Evolutionary conservation across 2,329 filamentous ascomycete species (phyloP).

Genomic region (Neofusicoccum sp.): DNA sequence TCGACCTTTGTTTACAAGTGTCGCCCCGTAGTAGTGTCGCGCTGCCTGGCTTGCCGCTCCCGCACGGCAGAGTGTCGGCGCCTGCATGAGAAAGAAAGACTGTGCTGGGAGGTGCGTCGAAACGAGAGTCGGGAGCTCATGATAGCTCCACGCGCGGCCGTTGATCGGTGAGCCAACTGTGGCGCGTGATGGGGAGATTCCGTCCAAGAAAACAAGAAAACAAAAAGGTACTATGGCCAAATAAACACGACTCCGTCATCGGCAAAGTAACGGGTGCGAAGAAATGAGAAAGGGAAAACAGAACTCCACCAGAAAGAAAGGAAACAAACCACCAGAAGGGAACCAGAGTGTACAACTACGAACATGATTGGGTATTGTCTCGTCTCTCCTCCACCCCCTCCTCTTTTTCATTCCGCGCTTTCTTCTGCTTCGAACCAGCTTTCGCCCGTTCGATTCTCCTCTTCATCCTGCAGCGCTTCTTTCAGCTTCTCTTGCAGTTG

Average conservation of each 20-base stretch:
- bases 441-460: conserved; percentile 16
- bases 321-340: conserved; percentile 4
- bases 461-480: conserved; percentile 4
- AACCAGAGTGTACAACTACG: neutral
- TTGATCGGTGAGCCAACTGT: conserved; percentile 3
- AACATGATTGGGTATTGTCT: conserved; percentile 21
- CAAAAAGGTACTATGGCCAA: conserved; percentile 20
- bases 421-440: conserved; percentile 19
- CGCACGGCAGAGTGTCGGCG: conserved; percentile 7
- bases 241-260: conserved; percentile 19
- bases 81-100: conserved; percentile 10
- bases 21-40: conserved; percentile 5
- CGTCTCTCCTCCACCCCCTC: conserved; percentile 13
- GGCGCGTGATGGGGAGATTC: conserved; percentile 10
- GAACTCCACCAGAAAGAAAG: conserved; percentile 6
- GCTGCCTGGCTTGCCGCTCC: conserved; percentile 9
- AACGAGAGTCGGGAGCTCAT: conserved; percentile 13
- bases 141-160: conserved; percentile 8
- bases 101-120: conserved; percentile 1
- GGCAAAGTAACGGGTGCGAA: conserved; percentile 17
- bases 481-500: conserved; percentile 5
- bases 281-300: conserved; percentile 1
- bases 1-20: conserved; percentile 14
- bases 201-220: conserved; percentile 5
- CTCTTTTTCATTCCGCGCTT: conserved; percentile 10